Base-by-base conservation (phyloP, 2,329 filamentous ascomycete species). In the Cytospora piceae region DNA sequence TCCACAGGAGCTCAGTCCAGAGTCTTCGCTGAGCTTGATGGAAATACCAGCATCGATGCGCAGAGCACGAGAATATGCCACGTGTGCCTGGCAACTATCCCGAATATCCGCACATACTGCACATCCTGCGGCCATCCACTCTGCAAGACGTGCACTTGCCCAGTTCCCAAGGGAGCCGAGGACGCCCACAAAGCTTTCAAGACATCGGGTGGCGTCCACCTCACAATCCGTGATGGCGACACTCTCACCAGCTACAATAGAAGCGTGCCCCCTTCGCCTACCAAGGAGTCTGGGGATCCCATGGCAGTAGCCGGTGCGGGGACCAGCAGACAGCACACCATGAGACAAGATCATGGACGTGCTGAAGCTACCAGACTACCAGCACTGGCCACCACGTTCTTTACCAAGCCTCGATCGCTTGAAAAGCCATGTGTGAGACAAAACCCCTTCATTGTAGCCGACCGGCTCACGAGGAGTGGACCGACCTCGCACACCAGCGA, bases 41-140 rank as follows among this genome's bases (percentile, higher is more conserved):
- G 76, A 54, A 75, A 74, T 65, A 63, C 54, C 56, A 67, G 63
- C 14, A 49, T 42, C n/a, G 32, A 53, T 11, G 59, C 31, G 7
- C 9, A 20, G 17, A 31, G 39, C 17, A 17, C 56, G 51, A 79
- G 77, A 61, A 73, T 80, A 31, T 87, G 84, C 67, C 84, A 86
- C 69, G 73, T 82, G 12, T 87, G 84, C 69, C 79, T 79, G 15
- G 76, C 78, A 54, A 75, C 74, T 51, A 77, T 81, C 46, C 74
- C 63, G 20, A 54, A 27, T 54, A 73, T 75, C 15, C 74, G 75
- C 34, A 74, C 74, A 11, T 76, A 76, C 55, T 87, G 83, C 69
- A 71, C 75, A 34, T 77, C 77, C 52, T 87, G 84, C 69, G 82
- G 81, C 0, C 85, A 87, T 71, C 77, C 76, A 12, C 78, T 83